A percentile compares a stretch with the other conserved stretches of the same genome.
Evolutionary conservation across 2,329 filamentous ascomycete species (phyloP).

Genomic region (Diaporthe eres): DNA sequence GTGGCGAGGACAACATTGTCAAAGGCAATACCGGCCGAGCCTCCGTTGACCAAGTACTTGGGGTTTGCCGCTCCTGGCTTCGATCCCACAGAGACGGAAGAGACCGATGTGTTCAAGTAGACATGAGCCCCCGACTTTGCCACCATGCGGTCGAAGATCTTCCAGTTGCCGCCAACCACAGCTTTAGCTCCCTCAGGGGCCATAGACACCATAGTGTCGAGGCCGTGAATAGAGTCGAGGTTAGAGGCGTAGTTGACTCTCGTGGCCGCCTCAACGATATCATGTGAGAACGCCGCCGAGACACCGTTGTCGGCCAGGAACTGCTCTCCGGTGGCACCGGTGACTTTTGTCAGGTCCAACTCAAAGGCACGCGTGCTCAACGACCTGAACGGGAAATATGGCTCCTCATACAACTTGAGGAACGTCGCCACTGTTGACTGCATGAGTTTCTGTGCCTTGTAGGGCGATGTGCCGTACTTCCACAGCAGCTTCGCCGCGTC

Average conservation of each 20-base stretch:
- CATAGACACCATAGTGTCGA: slow-evolving; percentile 94
- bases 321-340: slow-evolving; percentile 79
- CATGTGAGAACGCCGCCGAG: slow-evolving; percentile 76
- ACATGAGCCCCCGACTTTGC: slow-evolving; percentile 72
- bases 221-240: slow-evolving; percentile 84
- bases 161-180: slow-evolving; percentile 91
- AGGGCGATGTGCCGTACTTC: slow-evolving; percentile 86
- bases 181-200: slow-evolving; percentile 86
- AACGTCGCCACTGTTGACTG: slow-evolving; percentile 80
- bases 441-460: slow-evolving; percentile 80
- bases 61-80: slow-evolving; percentile 54
- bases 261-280: slow-evolving; percentile 91
- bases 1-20: slow-evolving; percentile 87
- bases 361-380: slow-evolving; percentile 78
- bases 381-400: slow-evolving; percentile 87
- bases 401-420: slow-evolving; percentile 82
- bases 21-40: slow-evolving; percentile 65
- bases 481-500: slow-evolving; percentile 84
- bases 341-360: slow-evolving; percentile 76
- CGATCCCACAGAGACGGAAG: slow-evolving; percentile 67
- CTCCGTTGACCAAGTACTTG: slow-evolving; percentile 63
- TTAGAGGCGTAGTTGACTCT: slow-evolving; percentile 97
- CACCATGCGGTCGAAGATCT: slow-evolving; percentile 90
- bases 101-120: slow-evolving; percentile 77
- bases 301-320: slow-evolving; percentile 76